Conservation (phyloP, 345 rosid species). For the Eucalyptus curtisii region DNA sequence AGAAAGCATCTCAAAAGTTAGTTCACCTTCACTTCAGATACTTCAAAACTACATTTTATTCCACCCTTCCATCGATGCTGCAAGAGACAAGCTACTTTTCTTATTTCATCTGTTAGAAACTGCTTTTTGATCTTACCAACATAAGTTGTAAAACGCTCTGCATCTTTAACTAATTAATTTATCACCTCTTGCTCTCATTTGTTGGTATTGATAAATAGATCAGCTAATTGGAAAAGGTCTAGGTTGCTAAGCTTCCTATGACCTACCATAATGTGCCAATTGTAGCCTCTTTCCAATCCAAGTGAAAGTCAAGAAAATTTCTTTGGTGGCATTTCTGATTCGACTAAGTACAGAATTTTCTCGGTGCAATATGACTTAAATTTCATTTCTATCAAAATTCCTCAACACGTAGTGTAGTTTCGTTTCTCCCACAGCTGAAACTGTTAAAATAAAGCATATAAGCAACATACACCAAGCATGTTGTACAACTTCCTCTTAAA, state of each 20-base stretch:
- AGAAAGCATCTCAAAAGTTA: background rate
- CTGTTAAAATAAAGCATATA: background rate
- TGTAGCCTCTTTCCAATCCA: background rate
- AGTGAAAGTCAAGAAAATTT: background rate
- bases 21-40: background rate
- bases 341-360: background rate
- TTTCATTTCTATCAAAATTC: background rate
- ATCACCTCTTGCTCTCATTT: background rate
- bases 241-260: background rate
- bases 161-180: background rate
- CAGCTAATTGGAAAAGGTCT: background rate
- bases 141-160: background rate
- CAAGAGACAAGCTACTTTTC: background rate
- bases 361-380: background rate
- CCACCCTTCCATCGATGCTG: background rate
- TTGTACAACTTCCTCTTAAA: background rate
- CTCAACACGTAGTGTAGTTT: background rate
- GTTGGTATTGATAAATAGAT: background rate
- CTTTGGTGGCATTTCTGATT: background rate
- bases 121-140: background rate
- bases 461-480: background rate
- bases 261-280: background rate
- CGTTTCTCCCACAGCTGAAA: background rate
- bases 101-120: background rate
- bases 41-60: background rate